Base-by-base conservation (phyloP, 129 eudicot genomes). In the Dittrichia graveolens region DNA sequence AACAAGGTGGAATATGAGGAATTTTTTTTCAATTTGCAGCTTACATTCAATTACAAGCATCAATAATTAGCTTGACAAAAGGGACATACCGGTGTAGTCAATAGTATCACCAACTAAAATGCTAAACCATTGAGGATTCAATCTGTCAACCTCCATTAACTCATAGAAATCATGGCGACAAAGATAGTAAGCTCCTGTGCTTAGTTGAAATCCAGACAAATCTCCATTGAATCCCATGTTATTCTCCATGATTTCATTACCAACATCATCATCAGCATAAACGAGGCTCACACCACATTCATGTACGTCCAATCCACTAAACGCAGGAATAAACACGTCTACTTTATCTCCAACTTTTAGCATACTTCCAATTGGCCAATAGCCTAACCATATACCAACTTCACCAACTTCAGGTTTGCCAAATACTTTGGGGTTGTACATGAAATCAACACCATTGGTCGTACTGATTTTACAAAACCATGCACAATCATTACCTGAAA, bases 321-420 rank as follows among this genome's bases (percentile, higher is more conserved):
- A 64, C 39, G 61, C 65, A 50, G 37, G 15, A 1, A 74, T 79
- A 65, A 65, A 72, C 4, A 72, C 64, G 8, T 0, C 40, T 72
- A 79, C 83, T 57, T 55, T 54, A 72, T 79, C 79, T 38, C 74
- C 74, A 48, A 2, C 13, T 2, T 5, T 2, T 24, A 79, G 40
- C 14, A 2, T 6, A 55, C 44, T 65, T 60, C 68, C 69, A 12
- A 78, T 63, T 3, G 71, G 76, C 82, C 82, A 78, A 57, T 64
- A 68, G 69, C 82, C 72, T 65, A 72, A 78, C 74, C 78, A 78
- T 45, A 72, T 52, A 55, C 71, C 78, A 54, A 64, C 69, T 15
- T 78, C 54, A 49, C 42, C 74, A 16, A 8, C 9, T 39, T 38
- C 54, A 58, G 78, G 82, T 48, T 53, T 46, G 24, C 78, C 78